phyloP scores from a whole-genome alignment of 345 rosid genomes.

The Alliaria petiolata region DNA sequence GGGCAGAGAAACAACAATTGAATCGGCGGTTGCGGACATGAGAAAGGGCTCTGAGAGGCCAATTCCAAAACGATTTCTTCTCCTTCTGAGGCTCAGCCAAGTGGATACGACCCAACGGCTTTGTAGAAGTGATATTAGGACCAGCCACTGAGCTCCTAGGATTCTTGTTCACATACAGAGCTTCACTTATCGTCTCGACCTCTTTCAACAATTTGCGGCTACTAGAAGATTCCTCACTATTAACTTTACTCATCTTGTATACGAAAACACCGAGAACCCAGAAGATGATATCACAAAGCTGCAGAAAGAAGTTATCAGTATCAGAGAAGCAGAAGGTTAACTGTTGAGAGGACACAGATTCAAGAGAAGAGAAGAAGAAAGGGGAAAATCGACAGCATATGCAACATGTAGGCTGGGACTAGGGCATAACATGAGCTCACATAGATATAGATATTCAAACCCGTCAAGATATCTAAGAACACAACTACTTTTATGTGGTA shows the following conservation, averaged over 20 bases:
- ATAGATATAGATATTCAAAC: not conserved
- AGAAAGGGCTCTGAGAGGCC: slow-evolving; percentile 83
- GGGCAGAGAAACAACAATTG: slow-evolving; percentile 72
- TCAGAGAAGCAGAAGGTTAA: not conserved
- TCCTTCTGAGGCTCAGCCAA: slow-evolving; percentile 57
- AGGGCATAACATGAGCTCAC: not conserved
- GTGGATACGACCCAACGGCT: slow-evolving; percentile 41
- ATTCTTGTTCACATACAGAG: slow-evolving; percentile 59
- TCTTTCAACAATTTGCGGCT: slow-evolving; percentile 57
- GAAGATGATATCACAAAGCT: slow-evolving; percentile 7
- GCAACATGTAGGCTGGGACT: not conserved
- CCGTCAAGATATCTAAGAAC: not conserved
- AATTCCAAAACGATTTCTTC: slow-evolving; percentile 84
- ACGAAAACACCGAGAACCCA: not conserved
- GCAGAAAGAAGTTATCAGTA: not conserved
- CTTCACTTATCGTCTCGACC: slow-evolving; percentile 70
- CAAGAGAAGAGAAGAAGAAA: not conserved
- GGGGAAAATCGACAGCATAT: not conserved
- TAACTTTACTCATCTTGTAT: slow-evolving; percentile 53
- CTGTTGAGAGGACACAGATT: not conserved
- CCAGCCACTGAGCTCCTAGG: slow-evolving; percentile 33
- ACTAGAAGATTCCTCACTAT: slow-evolving; percentile 48
- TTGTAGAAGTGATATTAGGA: slow-evolving; percentile 34
- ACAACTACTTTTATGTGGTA: not conserved
- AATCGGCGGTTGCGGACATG: slow-evolving; percentile 59